These are phyloP conservation scores for Dillenia suffruticosa DNA, from an alignment of 164 flowering plant species.

Conservation along the genomic window DNA sequence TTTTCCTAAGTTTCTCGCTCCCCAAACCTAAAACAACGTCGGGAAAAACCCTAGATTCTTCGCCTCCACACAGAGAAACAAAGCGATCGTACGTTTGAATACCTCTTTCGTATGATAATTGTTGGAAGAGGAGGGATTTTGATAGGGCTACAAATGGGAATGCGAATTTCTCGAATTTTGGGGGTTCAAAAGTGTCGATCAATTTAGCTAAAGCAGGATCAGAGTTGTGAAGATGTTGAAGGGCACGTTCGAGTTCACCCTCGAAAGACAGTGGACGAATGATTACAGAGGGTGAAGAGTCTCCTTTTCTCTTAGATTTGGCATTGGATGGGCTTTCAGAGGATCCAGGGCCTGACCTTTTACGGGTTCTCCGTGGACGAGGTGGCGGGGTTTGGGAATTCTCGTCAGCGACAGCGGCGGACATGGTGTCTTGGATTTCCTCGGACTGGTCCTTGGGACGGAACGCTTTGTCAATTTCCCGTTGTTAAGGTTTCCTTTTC, in stretches of 20 bases:
- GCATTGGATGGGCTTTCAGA: too few species aligned
- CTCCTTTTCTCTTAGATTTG: too few species aligned
- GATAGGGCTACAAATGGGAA: conserved; percentile 29
- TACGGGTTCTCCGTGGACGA: conserved; percentile 23
- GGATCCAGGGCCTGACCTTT: conserved; percentile 3
- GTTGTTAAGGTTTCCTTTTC: too few species aligned
- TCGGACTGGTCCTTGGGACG: too few species aligned
- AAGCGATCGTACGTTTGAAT: too few species aligned
- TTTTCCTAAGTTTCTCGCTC: conserved; percentile 23
- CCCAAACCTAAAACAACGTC: conserved; percentile 21
- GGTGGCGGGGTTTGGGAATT: conserved; percentile 1
- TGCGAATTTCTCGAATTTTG: conserved; percentile 10
- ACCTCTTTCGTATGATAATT: conserved; percentile 9
- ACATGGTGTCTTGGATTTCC: not conserved
- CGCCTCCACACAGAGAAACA: too few species aligned
- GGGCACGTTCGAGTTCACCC: conserved; percentile 26
- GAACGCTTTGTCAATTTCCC: too few species aligned
- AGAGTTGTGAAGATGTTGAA: conserved; percentile 18
- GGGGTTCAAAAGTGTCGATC: conserved; percentile 20
- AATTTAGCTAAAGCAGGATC: conserved; percentile 24
- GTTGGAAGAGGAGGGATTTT: conserved; percentile 30
- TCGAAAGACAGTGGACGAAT: conserved; percentile 13
- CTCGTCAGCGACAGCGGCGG: not conserved
- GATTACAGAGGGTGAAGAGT: not conserved
- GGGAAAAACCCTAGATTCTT: conserved; percentile 17